Percentiles rank a stretch among this genome's conserved stretches.
These are phyloP conservation scores for Plasmopara muralis DNA, from an alignment of 352 stramenopile species.

Conservation along the genomic window DNA sequence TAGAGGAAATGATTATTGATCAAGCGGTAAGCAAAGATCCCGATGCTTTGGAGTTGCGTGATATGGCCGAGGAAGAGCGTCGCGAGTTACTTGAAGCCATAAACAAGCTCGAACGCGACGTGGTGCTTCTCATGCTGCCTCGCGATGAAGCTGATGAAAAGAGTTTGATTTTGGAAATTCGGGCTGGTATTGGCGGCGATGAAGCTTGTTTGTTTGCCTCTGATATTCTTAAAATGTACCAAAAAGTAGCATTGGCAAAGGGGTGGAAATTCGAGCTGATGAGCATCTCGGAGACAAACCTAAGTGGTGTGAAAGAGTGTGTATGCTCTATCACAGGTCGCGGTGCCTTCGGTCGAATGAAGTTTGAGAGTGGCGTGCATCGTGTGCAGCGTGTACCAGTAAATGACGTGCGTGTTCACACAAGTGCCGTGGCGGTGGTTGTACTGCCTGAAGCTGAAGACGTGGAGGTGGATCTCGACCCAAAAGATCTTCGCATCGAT, in stretches of 20 bases:
- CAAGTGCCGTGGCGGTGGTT: slow-evolving; percentile 95
- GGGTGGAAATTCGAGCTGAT: slow-evolving; percentile 90
- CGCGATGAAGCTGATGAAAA: slow-evolving; percentile 89
- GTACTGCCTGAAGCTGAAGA: slow-evolving; percentile 91
- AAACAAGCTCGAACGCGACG: slow-evolving; percentile 44
- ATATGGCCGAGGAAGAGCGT: slow-evolving; percentile 71
- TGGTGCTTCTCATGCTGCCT: slow-evolving; percentile 74
- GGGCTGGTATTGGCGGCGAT: slow-evolving; percentile 92
- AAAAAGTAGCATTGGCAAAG: slow-evolving; percentile 76
- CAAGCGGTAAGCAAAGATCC: slow-evolving; percentile 37
- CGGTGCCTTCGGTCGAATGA: slow-evolving; percentile 94
- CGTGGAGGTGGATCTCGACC: slow-evolving; percentile 84
- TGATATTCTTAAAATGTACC: slow-evolving; percentile 92
- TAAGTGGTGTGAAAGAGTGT: slow-evolving; percentile 82
- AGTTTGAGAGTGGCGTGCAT: slow-evolving; percentile 98
- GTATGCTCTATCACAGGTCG: slow-evolving; percentile 61
- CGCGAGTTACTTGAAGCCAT: slow-evolving; percentile 50
- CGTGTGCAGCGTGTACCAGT: slow-evolving; percentile 96
- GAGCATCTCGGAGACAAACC: slow-evolving; percentile 73
- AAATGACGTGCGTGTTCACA: slow-evolving; percentile 96
- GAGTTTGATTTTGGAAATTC: slow-evolving; percentile 97
- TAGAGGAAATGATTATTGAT: slow-evolving; percentile 83
- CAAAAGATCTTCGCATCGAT: slow-evolving; percentile 95
- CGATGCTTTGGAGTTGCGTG: slow-evolving; percentile 56
- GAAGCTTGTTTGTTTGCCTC: slow-evolving; percentile 95